Percentiles rank a stretch among this genome's conserved stretches.
Conservation (phyloP, 805 yeast genomes). For the Saturnispora besseyi region DNA sequence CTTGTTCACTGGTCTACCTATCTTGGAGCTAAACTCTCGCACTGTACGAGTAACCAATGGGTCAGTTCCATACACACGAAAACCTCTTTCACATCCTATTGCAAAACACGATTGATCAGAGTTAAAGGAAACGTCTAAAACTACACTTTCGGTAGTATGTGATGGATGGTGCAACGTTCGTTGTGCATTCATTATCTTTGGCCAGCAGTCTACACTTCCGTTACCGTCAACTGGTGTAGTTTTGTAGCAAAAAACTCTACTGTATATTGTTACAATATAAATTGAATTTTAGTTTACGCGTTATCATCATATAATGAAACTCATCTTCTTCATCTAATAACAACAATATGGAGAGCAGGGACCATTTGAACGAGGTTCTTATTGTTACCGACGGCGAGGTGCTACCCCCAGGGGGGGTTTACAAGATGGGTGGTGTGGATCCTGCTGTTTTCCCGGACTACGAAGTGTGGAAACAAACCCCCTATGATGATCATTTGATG, state of each 20-base stretch:
- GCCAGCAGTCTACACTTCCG: neutral
- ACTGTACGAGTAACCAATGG: conserved; percentile 74
- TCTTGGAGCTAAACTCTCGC: conserved; percentile 33
- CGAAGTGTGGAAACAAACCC: conserved; percentile 56
- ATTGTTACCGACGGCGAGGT: conserved; percentile 17
- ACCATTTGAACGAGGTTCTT: neutral
- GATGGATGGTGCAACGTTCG: conserved; percentile 19
- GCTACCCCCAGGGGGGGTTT: conserved; percentile 24
- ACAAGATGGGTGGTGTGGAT: conserved; percentile 18
- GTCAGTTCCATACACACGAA: conserved; percentile 76
- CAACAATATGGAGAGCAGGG: neutral
- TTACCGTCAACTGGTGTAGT: neutral
- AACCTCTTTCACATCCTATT: conserved; percentile 71
- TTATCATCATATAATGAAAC: neutral
- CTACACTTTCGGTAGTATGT: neutral
- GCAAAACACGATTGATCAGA: conserved; percentile 91
- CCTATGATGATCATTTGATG: conserved; percentile 45
- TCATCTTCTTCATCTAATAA: neutral
- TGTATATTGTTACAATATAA: neutral
- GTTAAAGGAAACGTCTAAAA: conserved; percentile 59
- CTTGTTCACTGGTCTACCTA: neutral
- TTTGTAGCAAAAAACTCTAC: neutral
- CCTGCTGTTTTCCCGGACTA: conserved; percentile 53
- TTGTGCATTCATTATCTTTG: conserved; percentile 26
- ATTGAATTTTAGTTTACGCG: neutral